Conservation (phyloP, 345 rosid species). For the Eutrema yunnanense region DNA sequence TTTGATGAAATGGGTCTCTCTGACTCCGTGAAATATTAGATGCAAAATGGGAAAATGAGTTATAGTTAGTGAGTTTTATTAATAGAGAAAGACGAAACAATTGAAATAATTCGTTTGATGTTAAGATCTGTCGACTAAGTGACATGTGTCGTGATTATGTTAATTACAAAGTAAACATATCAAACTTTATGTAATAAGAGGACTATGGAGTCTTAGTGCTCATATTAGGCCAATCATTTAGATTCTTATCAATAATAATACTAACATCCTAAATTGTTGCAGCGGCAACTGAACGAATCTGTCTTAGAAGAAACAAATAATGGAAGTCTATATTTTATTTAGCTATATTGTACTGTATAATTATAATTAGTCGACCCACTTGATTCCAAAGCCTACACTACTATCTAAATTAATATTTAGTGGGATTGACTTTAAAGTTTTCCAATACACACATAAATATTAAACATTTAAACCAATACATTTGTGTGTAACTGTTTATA, state of each 20-base stretch:
- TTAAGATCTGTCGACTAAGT: too few species aligned
- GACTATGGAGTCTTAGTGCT: too few species aligned
- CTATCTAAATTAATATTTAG: background rate
- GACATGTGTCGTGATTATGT: too few species aligned
- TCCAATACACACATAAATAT: background rate
- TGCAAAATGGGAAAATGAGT: too few species aligned
- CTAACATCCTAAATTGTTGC: background rate
- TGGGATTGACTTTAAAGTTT: slow-evolving; percentile 18
- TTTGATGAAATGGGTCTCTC: too few species aligned
- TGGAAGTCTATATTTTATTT: background rate
- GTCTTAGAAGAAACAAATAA: slow-evolving; percentile 6
- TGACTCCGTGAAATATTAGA: too few species aligned
- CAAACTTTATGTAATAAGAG: too few species aligned
- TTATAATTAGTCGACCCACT: slow-evolving; percentile 16
- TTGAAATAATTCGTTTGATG: too few species aligned
- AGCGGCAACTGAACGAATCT: slow-evolving; percentile 10
- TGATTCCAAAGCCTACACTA: slow-evolving; percentile 15
- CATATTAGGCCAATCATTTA: background rate
- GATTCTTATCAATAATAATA: background rate
- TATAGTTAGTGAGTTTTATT: too few species aligned
- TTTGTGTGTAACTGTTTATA: slow-evolving; percentile 2
- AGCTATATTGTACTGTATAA: slow-evolving; percentile 3
- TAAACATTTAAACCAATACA: background rate
- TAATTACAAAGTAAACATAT: too few species aligned
- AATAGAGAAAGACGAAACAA: too few species aligned